Percentiles rank a stretch among this genome's conserved stretches.
Conservation (phyloP, 1,284 basidiomycete genomes). For the Boletus semigastroideus region DNA sequence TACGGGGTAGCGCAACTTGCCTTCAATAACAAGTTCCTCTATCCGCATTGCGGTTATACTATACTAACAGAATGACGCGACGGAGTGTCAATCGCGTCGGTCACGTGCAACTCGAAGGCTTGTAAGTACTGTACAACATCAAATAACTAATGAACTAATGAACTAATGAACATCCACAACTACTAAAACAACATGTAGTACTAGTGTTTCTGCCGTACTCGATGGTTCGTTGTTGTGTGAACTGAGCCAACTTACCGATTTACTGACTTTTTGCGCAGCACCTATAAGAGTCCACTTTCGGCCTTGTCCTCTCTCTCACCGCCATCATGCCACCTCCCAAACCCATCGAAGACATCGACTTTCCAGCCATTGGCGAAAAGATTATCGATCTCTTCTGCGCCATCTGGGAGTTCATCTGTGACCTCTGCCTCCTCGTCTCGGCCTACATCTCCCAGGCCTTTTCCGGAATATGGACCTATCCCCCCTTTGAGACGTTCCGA, state of each 20-base stretch:
- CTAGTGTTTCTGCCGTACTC: no score
- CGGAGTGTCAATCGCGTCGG: no score
- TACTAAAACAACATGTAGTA: no score
- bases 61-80: no score
- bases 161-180: no score
- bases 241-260: no score
- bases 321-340: constrained; percentile 8
- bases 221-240: no score
- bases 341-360: constrained; percentile 22
- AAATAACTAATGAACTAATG: no score
- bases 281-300: no score
- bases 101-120: no score
- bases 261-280: no score
- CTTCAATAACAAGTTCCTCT: constrained; percentile 80
- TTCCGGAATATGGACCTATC: constrained; percentile 21
- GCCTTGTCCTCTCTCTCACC: neutral
- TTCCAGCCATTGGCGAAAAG: constrained; percentile 14
- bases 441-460: constrained; percentile 7
- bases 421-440: constrained; percentile 14
- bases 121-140: no score
- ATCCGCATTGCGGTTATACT: constrained; percentile 58
- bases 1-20: constrained; percentile 31
- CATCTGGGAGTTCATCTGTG: constrained; percentile 17
- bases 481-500: constrained; percentile 28
- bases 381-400: constrained; percentile 14